Evolutionary conservation across 495 filamentous ascomycete genomes (phyloP).

Genomic region (Penicillium parvum): DNA sequence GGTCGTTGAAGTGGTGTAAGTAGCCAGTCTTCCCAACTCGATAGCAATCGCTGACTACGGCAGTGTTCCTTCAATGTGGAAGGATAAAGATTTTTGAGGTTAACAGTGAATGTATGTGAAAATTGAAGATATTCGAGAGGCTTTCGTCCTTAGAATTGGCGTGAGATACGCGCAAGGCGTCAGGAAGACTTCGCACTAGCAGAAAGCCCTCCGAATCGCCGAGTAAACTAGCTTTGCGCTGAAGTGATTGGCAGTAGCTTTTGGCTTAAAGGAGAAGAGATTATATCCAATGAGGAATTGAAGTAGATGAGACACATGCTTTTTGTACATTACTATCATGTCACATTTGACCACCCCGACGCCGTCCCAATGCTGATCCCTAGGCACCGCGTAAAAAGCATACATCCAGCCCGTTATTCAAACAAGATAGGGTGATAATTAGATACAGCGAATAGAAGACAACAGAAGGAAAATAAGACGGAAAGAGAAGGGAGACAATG

Average conservation of each 20-base stretch:
- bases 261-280: no score
- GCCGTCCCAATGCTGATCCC: constrained; percentile 27
- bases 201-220: no score
- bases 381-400: constrained; percentile 14
- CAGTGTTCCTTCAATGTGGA: constrained; percentile 23
- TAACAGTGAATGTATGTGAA: no score
- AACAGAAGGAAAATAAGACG: constrained; percentile 7
- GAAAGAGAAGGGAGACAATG: not conserved
- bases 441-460: constrained; percentile 8
- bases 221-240: no score
- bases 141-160: no score
- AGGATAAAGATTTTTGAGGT: no score
- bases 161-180: no score
- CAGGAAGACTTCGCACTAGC: no score
- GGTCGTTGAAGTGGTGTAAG: constrained; percentile 23
- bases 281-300: no score
- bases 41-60: not conserved
- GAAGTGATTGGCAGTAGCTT: no score
- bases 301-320: constrained; percentile 3
- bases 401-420: constrained; percentile 12
- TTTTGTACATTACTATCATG: constrained; percentile 18
- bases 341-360: constrained; percentile 4
- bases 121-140: not conserved
- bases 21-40: not conserved
- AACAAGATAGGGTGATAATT: constrained; percentile 11